These are phyloP conservation scores for Jaminaea rosea DNA, from an alignment of 1,284 basidiomycete genomes.

Conservation along the genomic window DNA sequence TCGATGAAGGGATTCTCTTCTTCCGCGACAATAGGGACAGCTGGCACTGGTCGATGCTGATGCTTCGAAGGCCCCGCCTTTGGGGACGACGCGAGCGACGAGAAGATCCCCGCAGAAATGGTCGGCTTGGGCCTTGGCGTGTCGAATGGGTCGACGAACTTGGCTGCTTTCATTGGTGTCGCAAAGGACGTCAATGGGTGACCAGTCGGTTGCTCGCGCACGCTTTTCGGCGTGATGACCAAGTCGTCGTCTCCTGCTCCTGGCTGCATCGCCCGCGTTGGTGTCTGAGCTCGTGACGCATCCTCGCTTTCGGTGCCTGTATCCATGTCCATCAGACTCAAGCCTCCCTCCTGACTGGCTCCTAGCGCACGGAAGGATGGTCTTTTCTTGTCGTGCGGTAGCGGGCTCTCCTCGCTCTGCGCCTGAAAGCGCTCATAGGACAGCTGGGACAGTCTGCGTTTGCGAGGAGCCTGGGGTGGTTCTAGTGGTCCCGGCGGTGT, in stretches of 20 bases:
- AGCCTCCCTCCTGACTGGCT: neutral
- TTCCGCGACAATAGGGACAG: neutral
- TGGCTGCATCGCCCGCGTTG: too few relatives aligned
- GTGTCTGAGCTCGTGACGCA: too few relatives aligned
- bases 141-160: conserved; percentile 16
- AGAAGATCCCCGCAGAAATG: neutral
- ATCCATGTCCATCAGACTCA: neutral
- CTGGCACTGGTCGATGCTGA: neutral
- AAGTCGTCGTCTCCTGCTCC: conserved; percentile 23
- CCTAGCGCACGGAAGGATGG: neutral
- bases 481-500: conserved; percentile 6
- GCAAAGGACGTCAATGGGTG: conserved; percentile 14
- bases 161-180: conserved; percentile 16
- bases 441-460: neutral
- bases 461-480: neutral
- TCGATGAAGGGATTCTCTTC: neutral
- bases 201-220: conserved; percentile 17
- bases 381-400: neutral
- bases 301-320: neutral
- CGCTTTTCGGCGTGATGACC: conserved; percentile 19
- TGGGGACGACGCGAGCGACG: conserved; percentile 2
- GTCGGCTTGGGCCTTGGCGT: neutral
- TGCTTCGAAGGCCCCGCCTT: neutral
- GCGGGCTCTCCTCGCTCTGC: neutral
- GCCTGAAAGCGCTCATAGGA: neutral